Conservation (phyloP, 1,139 yeast species). For the Saccharomyces hybrid region DNA sequence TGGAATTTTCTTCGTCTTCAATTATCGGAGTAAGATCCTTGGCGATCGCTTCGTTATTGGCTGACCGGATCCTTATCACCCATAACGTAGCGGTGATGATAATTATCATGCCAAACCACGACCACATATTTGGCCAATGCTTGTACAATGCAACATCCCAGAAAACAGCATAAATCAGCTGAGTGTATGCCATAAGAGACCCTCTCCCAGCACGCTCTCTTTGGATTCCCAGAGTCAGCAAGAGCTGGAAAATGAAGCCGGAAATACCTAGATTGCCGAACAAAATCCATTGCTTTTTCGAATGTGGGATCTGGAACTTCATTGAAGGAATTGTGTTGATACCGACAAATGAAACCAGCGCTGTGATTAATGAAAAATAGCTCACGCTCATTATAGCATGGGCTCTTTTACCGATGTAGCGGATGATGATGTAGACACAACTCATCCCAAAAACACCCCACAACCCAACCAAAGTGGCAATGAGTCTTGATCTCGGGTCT, state of each 20-base stretch:
- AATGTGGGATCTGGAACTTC: constrained; percentile 53
- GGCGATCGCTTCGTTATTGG: constrained; percentile 15
- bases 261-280: constrained; percentile 58
- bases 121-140: constrained; percentile 62
- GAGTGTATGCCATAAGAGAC: constrained; percentile 65
- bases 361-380: constrained; percentile 59
- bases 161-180: constrained; percentile 65
- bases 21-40: not conserved
- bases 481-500: constrained; percentile 28
- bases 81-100: constrained; percentile 60
- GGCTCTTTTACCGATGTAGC: constrained; percentile 68
- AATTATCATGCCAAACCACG: constrained; percentile 59
- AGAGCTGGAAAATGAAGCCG: constrained; percentile 76
- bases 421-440: constrained; percentile 59
- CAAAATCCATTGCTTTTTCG: constrained; percentile 55
- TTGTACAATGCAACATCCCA: constrained; percentile 71
- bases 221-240: constrained; percentile 77
- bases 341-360: constrained; percentile 47
- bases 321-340: constrained; percentile 51
- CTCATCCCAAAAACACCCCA: constrained; percentile 68
- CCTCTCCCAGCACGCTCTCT: constrained; percentile 75
- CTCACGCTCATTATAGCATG: constrained; percentile 77
- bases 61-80: constrained; percentile 40
- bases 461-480: constrained; percentile 60
- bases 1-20: not conserved